These are phyloP conservation scores for Dactylellina parvicollis DNA, from an alignment of 2,329 filamentous ascomycete species.

Conservation along the genomic window DNA sequence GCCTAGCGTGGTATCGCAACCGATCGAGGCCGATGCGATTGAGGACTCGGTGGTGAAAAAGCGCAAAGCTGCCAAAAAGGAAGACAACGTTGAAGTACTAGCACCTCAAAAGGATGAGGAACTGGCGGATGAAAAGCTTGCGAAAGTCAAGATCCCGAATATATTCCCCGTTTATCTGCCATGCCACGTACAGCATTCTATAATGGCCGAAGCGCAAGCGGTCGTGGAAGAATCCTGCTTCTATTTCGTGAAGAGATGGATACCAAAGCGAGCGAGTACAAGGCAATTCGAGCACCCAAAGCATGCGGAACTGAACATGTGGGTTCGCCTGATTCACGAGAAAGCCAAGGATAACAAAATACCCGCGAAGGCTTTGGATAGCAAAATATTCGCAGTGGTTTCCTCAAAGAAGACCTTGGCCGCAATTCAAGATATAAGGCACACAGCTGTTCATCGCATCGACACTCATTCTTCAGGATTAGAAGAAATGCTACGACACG, in stretches of 20 bases:
- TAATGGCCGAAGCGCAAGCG: slow-evolving; percentile 12
- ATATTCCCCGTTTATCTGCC: slow-evolving; percentile 19
- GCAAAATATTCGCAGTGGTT: background rate
- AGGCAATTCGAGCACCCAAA: slow-evolving; percentile 8
- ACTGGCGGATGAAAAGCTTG: background rate
- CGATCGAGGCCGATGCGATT: background rate
- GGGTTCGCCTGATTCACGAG: slow-evolving; percentile 4
- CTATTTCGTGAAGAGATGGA: slow-evolving; percentile 17
- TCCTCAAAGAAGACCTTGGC: background rate
- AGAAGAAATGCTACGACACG: slow-evolving; percentile 1
- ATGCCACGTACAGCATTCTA: slow-evolving; percentile 7
- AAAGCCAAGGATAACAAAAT: slow-evolving; percentile 2
- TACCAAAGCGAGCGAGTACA: background rate
- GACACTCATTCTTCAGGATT: background rate
- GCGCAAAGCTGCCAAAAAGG: background rate
- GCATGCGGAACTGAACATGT: slow-evolving; percentile 21
- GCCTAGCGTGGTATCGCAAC: background rate
- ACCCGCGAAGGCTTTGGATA: background rate
- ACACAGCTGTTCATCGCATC: slow-evolving; percentile 18
- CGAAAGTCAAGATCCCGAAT: slow-evolving; percentile 5
- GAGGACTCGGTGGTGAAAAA: background rate
- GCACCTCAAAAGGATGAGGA: background rate
- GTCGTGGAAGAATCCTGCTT: slow-evolving; percentile 25
- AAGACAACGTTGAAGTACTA: background rate
- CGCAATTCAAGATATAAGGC: slow-evolving; percentile 7